phyloP scores from a whole-genome alignment of 2,329 filamentous ascomycete species.

The Aspergillus flavus region DNA sequence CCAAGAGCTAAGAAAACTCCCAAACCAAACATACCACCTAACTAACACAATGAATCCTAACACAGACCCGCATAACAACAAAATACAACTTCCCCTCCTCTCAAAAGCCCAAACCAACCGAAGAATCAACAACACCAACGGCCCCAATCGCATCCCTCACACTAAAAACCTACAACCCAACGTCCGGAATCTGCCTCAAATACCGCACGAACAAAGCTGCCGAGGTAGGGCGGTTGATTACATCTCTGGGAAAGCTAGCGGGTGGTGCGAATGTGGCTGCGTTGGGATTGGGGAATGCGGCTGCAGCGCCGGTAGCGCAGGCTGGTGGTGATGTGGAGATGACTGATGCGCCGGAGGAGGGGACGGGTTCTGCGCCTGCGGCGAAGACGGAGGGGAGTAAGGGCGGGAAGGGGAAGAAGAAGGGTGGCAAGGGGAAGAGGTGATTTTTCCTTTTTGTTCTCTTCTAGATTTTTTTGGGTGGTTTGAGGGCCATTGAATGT shows the following conservation, averaged over 20 bases:
- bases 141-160: constrained; percentile 68
- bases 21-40: background rate
- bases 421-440: constrained; percentile 74
- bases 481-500: background rate
- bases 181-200: constrained; percentile 79
- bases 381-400: constrained; percentile 26
- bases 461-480: background rate
- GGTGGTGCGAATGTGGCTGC: constrained; percentile 66
- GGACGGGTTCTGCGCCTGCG: constrained; percentile 30
- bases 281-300: constrained; percentile 32
- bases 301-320: constrained; percentile 28
- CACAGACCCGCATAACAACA: constrained; percentile 84
- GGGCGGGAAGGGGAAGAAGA: constrained; percentile 53
- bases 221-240: constrained; percentile 82
- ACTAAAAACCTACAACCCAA: constrained; percentile 87
- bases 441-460: constrained; percentile 40
- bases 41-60: constrained; percentile 5
- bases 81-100: constrained; percentile 72
- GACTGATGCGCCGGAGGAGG: constrained; percentile 35
- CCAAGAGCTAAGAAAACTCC: background rate
- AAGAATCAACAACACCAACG: constrained; percentile 47
- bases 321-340: constrained; percentile 37
- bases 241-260: constrained; percentile 74
- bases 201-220: constrained; percentile 89
- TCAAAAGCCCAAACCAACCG: constrained; percentile 35